Conservation (phyloP, 2,329 filamentous ascomycete genomes). For the Aspergillus alliaceus region DNA sequence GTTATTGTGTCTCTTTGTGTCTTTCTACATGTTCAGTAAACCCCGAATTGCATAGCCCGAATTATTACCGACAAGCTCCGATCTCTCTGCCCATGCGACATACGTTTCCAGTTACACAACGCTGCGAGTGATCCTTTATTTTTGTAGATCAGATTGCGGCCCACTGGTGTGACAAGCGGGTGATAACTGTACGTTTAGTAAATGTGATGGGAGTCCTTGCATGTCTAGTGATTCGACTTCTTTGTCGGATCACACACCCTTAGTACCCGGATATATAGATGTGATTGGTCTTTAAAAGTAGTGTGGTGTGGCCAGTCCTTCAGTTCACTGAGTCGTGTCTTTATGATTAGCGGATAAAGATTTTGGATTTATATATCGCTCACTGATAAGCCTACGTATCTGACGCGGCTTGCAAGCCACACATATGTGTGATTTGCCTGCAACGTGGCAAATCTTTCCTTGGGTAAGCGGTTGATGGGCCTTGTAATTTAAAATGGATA, state of each 20-base stretch:
- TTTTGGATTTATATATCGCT: too few relatives aligned
- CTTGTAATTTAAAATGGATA: too few relatives aligned
- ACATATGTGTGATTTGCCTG: neutral
- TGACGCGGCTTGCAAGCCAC: neutral
- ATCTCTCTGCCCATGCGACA: neutral
- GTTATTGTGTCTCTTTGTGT: constrained; percentile 1
- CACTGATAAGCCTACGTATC: neutral
- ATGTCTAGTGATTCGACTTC: neutral
- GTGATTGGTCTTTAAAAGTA: neutral
- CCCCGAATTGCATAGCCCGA: neutral
- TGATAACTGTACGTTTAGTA: neutral
- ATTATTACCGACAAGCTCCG: neutral
- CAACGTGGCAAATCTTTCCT: neutral
- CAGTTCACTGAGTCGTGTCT: neutral
- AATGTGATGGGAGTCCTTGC: neutral
- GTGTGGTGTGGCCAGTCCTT: neutral
- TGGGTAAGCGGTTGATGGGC: too few relatives aligned
- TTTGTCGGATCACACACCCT: neutral
- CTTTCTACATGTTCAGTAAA: neutral
- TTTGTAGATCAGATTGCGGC: neutral
- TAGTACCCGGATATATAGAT: neutral
- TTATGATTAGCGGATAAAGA: neutral
- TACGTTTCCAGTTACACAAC: neutral
- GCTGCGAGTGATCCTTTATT: neutral
- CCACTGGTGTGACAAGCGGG: neutral